Conservation (phyloP, 148 eudicot species). For the Silene latifolia region DNA sequence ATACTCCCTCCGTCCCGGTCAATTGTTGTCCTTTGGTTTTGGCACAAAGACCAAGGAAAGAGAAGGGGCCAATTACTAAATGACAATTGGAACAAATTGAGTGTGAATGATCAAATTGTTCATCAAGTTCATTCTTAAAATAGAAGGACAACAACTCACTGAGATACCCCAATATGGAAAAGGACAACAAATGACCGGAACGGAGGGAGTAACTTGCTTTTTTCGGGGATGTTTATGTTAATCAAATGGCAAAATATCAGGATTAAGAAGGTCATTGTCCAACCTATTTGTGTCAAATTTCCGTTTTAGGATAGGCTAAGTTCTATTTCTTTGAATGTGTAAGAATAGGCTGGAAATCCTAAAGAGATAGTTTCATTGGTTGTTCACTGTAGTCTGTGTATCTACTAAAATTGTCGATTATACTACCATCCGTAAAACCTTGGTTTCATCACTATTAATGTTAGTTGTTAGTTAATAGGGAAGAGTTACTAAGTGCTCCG, state of each 20-base stretch:
- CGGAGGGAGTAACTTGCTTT: not conserved
- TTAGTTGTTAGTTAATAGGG: not conserved
- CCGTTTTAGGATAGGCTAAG: not conserved
- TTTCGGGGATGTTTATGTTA: constrained; percentile 6
- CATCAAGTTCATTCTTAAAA: no score
- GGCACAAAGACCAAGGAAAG: no score
- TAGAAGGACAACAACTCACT: no score
- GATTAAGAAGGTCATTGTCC: not conserved
- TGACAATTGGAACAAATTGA: no score
- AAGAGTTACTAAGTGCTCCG: not conserved
- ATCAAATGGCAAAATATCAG: not conserved
- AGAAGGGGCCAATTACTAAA: no score
- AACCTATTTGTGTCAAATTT: not conserved
- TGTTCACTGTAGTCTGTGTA: not conserved
- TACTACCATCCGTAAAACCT: not conserved
- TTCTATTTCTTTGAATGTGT: not conserved
- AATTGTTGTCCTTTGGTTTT: no score
- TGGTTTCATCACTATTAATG: not conserved
- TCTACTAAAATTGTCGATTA: not conserved
- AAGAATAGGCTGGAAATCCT: not conserved
- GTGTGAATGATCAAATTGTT: no score
- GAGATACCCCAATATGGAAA: no score
- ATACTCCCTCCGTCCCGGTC: no score
- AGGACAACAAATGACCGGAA: no score
- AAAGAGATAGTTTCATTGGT: not conserved